phyloP scores from a whole-genome alignment of 345 rosid species.

The Alliaria petiolata region DNA sequence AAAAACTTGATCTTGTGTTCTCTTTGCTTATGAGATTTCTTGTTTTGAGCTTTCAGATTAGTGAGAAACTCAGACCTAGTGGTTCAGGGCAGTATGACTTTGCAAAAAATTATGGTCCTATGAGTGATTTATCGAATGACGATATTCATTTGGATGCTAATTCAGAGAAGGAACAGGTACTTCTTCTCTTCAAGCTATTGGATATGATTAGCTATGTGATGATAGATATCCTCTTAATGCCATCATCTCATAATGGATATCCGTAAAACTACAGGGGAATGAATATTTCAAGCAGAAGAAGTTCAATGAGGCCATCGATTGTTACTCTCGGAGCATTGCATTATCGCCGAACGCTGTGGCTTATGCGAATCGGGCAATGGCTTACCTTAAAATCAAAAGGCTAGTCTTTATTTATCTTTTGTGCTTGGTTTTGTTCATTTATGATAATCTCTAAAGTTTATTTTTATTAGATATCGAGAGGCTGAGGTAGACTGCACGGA shows the following conservation, averaged over 20 bases:
- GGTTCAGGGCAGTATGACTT: constrained; percentile 35
- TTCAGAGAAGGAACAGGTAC: constrained; percentile 86
- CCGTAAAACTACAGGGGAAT: constrained; percentile 53
- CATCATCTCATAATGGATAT: neutral
- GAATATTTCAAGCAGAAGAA: constrained; percentile 80
- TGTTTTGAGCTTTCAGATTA: constrained; percentile 19
- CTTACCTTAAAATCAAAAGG: constrained; percentile 83
- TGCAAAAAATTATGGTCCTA: constrained; percentile 35
- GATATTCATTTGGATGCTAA: constrained; percentile 53
- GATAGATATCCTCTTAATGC: neutral
- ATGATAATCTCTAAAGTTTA: neutral
- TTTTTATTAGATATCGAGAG: constrained; percentile 54
- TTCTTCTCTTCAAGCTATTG: constrained; percentile 17
- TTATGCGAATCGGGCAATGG: constrained; percentile 91
- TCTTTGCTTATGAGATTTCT: neutral
- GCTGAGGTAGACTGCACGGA: constrained; percentile 95
- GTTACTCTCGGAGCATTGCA: constrained; percentile 89
- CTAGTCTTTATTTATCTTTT: neutral
- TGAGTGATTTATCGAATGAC: constrained; percentile 41
- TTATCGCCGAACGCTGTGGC: constrained; percentile 80
- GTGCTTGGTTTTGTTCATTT: neutral
- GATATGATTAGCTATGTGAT: neutral
- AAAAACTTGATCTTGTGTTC: neutral
- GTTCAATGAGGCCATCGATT: constrained; percentile 79
- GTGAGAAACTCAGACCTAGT: constrained; percentile 30